Evolutionary conservation across 169 alveolate species (phyloP).

Genomic region (Eimeria praecox): DNA sequence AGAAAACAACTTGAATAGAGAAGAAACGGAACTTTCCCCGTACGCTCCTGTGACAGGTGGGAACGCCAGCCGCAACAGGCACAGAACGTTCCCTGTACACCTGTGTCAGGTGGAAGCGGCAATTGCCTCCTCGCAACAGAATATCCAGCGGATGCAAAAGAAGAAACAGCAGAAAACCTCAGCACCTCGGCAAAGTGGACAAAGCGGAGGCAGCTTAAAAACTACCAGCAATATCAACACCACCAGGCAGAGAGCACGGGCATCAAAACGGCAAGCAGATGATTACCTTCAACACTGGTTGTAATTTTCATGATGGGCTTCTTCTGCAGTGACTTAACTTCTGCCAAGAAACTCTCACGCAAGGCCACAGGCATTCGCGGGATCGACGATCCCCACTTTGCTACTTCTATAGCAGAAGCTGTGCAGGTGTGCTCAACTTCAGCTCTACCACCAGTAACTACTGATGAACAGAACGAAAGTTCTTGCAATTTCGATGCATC

Average conservation of each 20-base stretch:
- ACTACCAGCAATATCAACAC: neutral
- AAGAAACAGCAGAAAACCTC: neutral
- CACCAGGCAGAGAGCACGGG: neutral
- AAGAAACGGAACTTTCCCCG: slow-evolving; percentile 71
- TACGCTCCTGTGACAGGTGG: slow-evolving; percentile 55
- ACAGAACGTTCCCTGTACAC: slow-evolving; percentile 77
- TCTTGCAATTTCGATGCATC: neutral
- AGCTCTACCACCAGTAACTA: neutral
- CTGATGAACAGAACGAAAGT: neutral
- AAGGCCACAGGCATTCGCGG: slow-evolving; percentile 54
- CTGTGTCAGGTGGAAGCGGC: neutral
- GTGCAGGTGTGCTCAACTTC: neutral
- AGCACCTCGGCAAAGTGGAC: neutral
- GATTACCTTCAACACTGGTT: slow-evolving; percentile 54
- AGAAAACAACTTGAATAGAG: slow-evolving; percentile 52
- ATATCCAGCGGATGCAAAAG: neutral
- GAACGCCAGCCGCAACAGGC: neutral
- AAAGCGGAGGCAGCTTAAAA: neutral
- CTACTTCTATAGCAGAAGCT: slow-evolving; percentile 5
- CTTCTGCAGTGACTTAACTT: slow-evolving; percentile 44
- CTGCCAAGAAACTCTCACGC: slow-evolving; percentile 62
- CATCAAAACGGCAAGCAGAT: neutral
- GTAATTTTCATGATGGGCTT: slow-evolving; percentile 63
- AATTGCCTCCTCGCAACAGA: neutral
- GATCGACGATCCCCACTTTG: slow-evolving; percentile 53